Evolutionary conservation across 176 grass and related monocot species (phyloP).

Genomic region (sorghum (Sorghum bicolor)): Sorghum_bicolor_NCBIv3 NC_012872.2:15954501-15955000

Average conservation of each 20-base stretch:
- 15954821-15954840: slow-evolving; percentile 76
- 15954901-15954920: slow-evolving; percentile 8
- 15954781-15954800: slow-evolving; percentile 67
- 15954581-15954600: slow-evolving; percentile 80
- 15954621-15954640: slow-evolving; percentile 10
- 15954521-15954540: slow-evolving; percentile 82
- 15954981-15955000: not conserved
- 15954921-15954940: slow-evolving; percentile 32
- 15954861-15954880: slow-evolving; percentile 60
- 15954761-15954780: slow-evolving; percentile 59
- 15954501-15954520: slow-evolving; percentile 83
- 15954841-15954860: slow-evolving; percentile 66
- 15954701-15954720: slow-evolving; percentile 68
- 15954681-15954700: slow-evolving; percentile 30
- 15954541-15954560: slow-evolving; percentile 56
- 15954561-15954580: slow-evolving; percentile 72
- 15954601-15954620: slow-evolving; percentile 76
- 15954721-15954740: slow-evolving; percentile 70
- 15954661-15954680: not conserved
- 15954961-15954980: not conserved
- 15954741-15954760: slow-evolving; percentile 62
- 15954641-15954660: not conserved
- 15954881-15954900: slow-evolving; percentile 54
- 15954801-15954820: slow-evolving; percentile 71
- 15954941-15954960: slow-evolving; percentile 36